A percentile compares a stretch with the other conserved stretches of the same genome.
These are phyloP conservation scores for Cardiosporidium cionae DNA, from an alignment of 169 alveolate genomes.

Conservation along the genomic window DNA sequence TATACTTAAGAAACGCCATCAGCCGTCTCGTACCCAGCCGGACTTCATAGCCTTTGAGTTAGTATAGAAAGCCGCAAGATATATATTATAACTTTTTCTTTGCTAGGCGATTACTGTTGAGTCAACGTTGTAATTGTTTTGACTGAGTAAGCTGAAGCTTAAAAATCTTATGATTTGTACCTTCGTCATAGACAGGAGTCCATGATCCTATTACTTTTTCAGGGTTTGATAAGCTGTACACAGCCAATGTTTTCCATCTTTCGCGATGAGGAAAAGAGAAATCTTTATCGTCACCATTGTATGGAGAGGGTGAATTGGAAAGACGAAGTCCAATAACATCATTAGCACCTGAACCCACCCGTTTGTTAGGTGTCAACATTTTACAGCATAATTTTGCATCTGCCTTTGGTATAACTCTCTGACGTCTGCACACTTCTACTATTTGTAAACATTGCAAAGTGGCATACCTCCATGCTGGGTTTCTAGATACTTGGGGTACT, in stretches of 20 bases:
- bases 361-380: not conserved
- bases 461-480: not conserved
- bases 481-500: slow-evolving; percentile 15
- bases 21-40: slow-evolving; percentile 7
- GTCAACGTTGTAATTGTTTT: too few species aligned
- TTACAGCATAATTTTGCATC: not conserved
- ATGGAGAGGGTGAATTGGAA: not conserved
- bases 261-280: slow-evolving; percentile 10
- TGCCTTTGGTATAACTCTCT: not conserved
- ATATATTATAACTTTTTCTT: not conserved
- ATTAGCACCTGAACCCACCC: not conserved
- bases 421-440: not conserved
- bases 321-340: not conserved
- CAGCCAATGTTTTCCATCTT: slow-evolving; percentile 38
- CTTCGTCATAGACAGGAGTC: slow-evolving; percentile 54
- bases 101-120: too few species aligned
- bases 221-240: slow-evolving; percentile 9
- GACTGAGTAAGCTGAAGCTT: too few species aligned
- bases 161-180: not conserved
- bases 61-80: not conserved
- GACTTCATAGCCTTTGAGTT: slow-evolving; percentile 33
- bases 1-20: slow-evolving; percentile 35
- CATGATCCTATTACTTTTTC: slow-evolving; percentile 32
- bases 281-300: not conserved
- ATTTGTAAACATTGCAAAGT: not conserved